phyloP scores from a whole-genome alignment of 2,329 filamentous ascomycete species.

The Zasmidium citrigriseum region DNA sequence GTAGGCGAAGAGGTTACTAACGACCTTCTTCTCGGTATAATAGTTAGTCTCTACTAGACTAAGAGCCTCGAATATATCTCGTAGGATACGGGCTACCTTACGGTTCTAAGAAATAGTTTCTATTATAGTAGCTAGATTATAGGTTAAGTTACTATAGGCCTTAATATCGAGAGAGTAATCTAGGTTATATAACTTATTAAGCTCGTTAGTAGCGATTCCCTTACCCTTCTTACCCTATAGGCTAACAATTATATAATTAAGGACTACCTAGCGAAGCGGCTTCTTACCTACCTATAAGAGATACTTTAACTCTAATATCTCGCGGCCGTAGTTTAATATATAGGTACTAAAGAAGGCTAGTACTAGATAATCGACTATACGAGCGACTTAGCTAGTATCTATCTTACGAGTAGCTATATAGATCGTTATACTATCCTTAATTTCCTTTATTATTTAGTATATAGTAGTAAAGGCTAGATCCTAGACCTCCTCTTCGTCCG shows the following conservation, averaged over 20 bases:
- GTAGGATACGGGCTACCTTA: not conserved
- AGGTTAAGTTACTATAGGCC: constrained; percentile 1
- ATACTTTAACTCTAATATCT: constrained; percentile 1
- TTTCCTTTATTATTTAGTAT: not conserved
- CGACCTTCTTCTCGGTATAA: constrained; percentile 3
- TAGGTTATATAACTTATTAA: constrained; percentile 2
- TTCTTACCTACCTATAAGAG: not conserved
- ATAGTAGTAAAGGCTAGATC: constrained; percentile 5
- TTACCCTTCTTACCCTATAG: not conserved
- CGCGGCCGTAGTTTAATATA: not conserved
- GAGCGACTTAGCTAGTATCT: constrained; percentile 1
- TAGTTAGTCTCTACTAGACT: constrained; percentile 1
- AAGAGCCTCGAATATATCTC: not conserved
- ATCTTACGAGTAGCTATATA: not conserved
- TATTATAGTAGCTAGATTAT: not conserved
- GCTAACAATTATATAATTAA: not conserved
- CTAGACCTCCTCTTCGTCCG: too few species aligned
- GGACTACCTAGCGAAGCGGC: not conserved
- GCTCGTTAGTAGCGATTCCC: not conserved
- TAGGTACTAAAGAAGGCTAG: not conserved
- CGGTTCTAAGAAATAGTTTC: not conserved
- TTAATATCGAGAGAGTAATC: not conserved
- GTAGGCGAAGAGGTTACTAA: not conserved
- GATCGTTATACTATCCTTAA: not conserved
- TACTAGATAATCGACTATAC: not conserved